Base-by-base conservation (phyloP, 768 basidiomycete genomes). In the Kwoniella europaea region DNA sequence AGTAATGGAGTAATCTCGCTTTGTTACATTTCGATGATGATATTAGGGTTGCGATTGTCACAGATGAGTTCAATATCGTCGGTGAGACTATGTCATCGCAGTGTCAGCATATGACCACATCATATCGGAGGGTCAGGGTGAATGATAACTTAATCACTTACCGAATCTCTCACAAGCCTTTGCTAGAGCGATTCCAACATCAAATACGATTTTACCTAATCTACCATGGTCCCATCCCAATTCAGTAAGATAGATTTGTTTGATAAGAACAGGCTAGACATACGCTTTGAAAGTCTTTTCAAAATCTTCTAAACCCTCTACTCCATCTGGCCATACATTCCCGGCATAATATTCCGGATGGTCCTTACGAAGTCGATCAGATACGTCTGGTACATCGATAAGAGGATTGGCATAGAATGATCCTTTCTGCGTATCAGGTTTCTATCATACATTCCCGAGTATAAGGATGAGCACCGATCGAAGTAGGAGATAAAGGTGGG, bases 1-100 rank as follows among this genome's bases (percentile, higher is more conserved):
- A 99, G 83, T 99, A 99, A 80, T 99, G 96, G n/a, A 99, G 86
- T 13, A 99, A 87, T 42, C 97, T 88, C 3, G 93, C 96, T 62
- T 68, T 74, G 58, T 71, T 91, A 5, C 92, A 93, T 76, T 91
- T 90, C 9, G 92, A 92, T 2, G 87, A 86, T 18, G 86, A 83
- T 78, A 98, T 91, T 60, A 99, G 84, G 16, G 88, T 82, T 7
- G 89, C 87, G 24, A 98, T 69, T 5, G 64, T 74, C 2, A 56
- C 68, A 27, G 35, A 43, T 16, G 35, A 35, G 10, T 53, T 57
- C 20, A 63, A 35, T 20, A 65, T 15, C 3, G 63, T 41, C 13
- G 68, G 57, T 43, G 68, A 70, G 55, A 70, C 68, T 65, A 35
- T 29, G 1, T 35, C 4, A 7, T 18, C 16, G 42, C n/a, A 53